These are phyloP conservation scores for Wilcoxina mikolae DNA, from an alignment of 495 filamentous ascomycete species.

Conservation along the genomic window DNA sequence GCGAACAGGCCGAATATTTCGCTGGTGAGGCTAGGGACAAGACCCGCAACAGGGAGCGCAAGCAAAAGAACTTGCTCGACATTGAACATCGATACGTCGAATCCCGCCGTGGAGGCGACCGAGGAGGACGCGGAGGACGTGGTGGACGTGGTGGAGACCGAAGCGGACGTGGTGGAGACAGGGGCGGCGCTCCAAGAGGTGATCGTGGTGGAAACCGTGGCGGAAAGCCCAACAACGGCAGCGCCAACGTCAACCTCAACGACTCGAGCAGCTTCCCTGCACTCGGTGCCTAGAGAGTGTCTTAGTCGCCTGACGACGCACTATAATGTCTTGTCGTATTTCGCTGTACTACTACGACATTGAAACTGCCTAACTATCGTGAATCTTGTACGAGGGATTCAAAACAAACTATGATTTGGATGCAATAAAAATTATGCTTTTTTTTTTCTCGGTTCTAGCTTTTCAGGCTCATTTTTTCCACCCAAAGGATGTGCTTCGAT, in stretches of 20 bases:
- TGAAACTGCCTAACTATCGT: too few relatives aligned
- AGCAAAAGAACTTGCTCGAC: constrained; percentile 77
- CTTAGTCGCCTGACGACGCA: too few relatives aligned
- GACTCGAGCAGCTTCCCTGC: constrained; percentile 61
- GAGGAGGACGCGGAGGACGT: constrained; percentile 31
- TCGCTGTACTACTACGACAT: too few relatives aligned
- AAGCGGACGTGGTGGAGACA: constrained; percentile 39
- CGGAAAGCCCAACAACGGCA: constrained; percentile 8
- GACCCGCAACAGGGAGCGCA: constrained; percentile 69
- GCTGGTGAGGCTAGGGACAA: constrained; percentile 64
- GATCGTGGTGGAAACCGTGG: constrained; percentile 31
- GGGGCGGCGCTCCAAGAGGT: constrained; percentile 33
- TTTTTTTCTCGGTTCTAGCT: neutral
- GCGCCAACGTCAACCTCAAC: constrained; percentile 43
- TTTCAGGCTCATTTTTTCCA: neutral
- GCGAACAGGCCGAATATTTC: constrained; percentile 58
- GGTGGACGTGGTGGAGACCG: constrained; percentile 38
- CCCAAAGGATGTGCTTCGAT: too few relatives aligned
- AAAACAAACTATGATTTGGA: neutral
- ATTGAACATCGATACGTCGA: constrained; percentile 73
- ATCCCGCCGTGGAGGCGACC: constrained; percentile 32
- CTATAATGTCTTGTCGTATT: neutral
- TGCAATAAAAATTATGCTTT: constrained; percentile 1
- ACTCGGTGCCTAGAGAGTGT: constrained; percentile 42
- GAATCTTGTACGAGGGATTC: too few relatives aligned